These are phyloP conservation scores for Chaetomium tenue DNA, from an alignment of 495 filamentous ascomycete species.

Conservation along the genomic window DNA sequence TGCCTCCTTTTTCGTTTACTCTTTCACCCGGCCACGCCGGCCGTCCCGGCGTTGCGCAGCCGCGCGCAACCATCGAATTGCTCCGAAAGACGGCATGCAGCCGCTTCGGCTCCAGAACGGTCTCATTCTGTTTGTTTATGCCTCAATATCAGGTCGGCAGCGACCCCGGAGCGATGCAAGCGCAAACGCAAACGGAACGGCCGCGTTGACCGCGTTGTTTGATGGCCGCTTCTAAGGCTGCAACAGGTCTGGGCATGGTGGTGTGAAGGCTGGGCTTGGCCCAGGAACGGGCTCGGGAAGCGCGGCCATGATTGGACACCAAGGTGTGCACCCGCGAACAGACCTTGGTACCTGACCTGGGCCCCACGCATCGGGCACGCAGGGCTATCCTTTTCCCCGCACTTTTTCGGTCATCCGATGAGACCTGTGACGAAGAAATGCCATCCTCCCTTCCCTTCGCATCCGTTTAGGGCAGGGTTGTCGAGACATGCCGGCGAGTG, in stretches of 20 bases:
- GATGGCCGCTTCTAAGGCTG: no score
- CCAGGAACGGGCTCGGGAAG: constrained; percentile 8
- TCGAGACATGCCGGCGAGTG: constrained; percentile 11
- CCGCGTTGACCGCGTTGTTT: no score
- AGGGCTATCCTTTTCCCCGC: constrained; percentile 32
- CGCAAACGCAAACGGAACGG: no score
- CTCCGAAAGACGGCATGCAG: constrained; percentile 7
- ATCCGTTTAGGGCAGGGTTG: not conserved
- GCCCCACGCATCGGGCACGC: constrained; percentile 21
- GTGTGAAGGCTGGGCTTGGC: constrained; percentile 3
- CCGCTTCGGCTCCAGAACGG: not conserved
- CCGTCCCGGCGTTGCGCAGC: not conserved
- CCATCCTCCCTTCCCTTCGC: not conserved
- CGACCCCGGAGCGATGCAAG: not conserved
- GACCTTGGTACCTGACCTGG: constrained; percentile 4
- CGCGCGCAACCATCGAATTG: not conserved
- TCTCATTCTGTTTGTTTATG: not conserved
- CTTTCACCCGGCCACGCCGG: constrained; percentile 8
- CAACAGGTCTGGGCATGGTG: not conserved
- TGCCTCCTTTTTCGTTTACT: constrained; percentile 1
- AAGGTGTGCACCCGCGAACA: constrained; percentile 6
- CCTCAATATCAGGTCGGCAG: not conserved
- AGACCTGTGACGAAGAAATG: constrained; percentile 13
- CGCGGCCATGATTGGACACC: constrained; percentile 11
- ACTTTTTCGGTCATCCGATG: constrained; percentile 17